Evolutionary conservation across 1,139 yeast species (phyloP).

Genomic region (Yamadazyma siamensis): DNA sequence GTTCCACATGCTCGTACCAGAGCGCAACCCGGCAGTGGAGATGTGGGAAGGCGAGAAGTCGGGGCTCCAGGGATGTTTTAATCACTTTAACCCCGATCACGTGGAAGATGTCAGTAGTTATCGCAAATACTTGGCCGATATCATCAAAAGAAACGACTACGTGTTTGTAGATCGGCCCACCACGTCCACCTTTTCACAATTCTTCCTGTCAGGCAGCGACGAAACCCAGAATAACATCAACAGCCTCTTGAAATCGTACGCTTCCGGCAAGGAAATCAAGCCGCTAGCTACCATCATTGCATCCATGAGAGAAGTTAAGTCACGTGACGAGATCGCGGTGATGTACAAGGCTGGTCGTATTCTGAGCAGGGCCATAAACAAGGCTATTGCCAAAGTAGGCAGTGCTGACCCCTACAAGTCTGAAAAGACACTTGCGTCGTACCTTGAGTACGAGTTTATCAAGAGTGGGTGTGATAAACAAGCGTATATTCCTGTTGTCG

Average conservation of each 20-base stretch:
- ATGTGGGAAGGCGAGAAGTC: constrained; percentile 95
- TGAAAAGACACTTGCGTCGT: constrained; percentile 80
- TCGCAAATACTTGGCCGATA: constrained; percentile 37
- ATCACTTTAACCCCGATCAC: constrained; percentile 83
- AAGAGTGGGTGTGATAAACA: constrained; percentile 85
- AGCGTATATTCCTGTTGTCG: constrained; percentile 95
- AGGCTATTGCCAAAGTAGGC: constrained; percentile 66
- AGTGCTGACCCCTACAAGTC: constrained; percentile 46
- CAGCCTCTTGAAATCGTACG: constrained; percentile 9
- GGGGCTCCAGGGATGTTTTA: constrained; percentile 78
- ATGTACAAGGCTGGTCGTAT: constrained; percentile 83
- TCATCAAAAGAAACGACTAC: constrained; percentile 45
- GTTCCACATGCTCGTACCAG: constrained; percentile 82
- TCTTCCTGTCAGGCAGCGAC: constrained; percentile 10
- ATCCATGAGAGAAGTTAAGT: constrained; percentile 64
- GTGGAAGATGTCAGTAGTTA: constrained; percentile 51
- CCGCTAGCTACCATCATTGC: constrained; percentile 52
- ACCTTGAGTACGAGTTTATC: constrained; percentile 76
- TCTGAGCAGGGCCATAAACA: constrained; percentile 79
- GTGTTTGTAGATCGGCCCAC: constrained; percentile 48
- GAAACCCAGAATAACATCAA: constrained; percentile 8
- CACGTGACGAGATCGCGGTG: constrained; percentile 68
- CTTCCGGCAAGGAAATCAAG: constrained; percentile 31
- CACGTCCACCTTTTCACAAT: constrained; percentile 6
- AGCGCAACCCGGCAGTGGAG: constrained; percentile 72